Conservation (phyloP, 495 filamentous ascomycete genomes). For the Amphirosellinia nigrospora region DNA sequence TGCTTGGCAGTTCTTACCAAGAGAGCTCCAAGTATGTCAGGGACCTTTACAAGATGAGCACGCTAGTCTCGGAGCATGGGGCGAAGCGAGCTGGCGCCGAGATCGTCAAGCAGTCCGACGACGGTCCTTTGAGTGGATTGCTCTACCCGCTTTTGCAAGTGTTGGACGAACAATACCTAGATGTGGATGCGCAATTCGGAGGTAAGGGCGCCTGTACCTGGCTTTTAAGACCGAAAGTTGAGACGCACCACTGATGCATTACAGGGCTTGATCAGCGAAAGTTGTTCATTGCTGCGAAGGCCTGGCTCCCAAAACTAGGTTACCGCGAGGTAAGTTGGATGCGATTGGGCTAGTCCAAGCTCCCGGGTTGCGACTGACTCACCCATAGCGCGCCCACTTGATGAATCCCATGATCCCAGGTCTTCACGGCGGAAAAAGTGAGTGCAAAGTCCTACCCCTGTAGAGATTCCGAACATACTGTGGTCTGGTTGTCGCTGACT, state of each 20-base stretch:
- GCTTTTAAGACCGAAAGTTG: background rate
- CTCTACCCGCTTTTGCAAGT: slow-evolving; percentile 91
- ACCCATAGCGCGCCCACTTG: slow-evolving; percentile 71
- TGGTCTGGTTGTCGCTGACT: slow-evolving; percentile 6
- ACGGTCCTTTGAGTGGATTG: slow-evolving; percentile 75
- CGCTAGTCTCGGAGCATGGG: slow-evolving; percentile 67
- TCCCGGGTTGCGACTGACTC: background rate
- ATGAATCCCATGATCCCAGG: slow-evolving; percentile 93
- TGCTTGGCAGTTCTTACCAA: slow-evolving; percentile 88
- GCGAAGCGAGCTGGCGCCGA: slow-evolving; percentile 89
- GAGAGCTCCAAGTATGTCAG: slow-evolving; percentile 69
- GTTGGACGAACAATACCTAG: slow-evolving; percentile 88
- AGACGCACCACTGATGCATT: background rate
- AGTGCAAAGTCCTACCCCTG: slow-evolving; percentile 44
- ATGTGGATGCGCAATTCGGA: slow-evolving; percentile 81
- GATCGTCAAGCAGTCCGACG: slow-evolving; percentile 86
- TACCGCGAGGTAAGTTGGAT: slow-evolving; percentile 60
- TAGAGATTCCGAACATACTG: no score
- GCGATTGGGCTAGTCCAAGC: background rate
- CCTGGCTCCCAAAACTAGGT: slow-evolving; percentile 72
- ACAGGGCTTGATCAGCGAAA: slow-evolving; percentile 80
- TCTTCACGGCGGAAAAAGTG: slow-evolving; percentile 76
- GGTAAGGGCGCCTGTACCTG: slow-evolving; percentile 42
- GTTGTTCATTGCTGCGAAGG: slow-evolving; percentile 81
- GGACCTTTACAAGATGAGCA: slow-evolving; percentile 72